Evolutionary conservation across 805 yeast genomes (phyloP).

Genomic region (Peterozyma xylosa): DNA sequence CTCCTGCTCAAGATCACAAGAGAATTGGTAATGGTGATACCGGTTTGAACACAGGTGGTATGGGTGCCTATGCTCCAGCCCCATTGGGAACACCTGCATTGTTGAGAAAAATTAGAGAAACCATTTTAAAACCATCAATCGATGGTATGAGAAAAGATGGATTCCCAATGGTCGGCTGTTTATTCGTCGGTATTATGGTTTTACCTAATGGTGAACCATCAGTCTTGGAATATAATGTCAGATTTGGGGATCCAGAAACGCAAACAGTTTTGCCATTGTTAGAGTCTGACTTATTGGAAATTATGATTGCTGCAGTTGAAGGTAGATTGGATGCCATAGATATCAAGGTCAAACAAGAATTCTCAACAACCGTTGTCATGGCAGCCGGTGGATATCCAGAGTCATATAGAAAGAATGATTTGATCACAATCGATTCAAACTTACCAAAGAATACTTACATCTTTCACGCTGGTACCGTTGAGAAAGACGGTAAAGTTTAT

Average conservation of each 20-base stretch:
- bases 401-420: slow-evolving; percentile 77
- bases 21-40: slow-evolving; percentile 88
- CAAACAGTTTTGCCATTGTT: slow-evolving; percentile 91
- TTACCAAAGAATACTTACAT: slow-evolving; percentile 58
- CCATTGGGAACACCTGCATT: slow-evolving; percentile 83
- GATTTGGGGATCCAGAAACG: slow-evolving; percentile 99
- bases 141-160: slow-evolving; percentile 96
- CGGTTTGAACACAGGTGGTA: slow-evolving; percentile 97
- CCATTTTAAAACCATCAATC: slow-evolving; percentile 84
- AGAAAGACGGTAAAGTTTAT: slow-evolving; percentile 48
- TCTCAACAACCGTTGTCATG: slow-evolving; percentile 88
- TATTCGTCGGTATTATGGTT: slow-evolving; percentile 93
- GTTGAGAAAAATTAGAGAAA: slow-evolving; percentile 58
- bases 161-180: slow-evolving; percentile 89
- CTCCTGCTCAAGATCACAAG: slow-evolving; percentile 98
- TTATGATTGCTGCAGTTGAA: slow-evolving; percentile 90
- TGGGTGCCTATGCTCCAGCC: slow-evolving; percentile 99
- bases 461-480: slow-evolving; percentile 94
- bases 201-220: slow-evolving; percentile 78
- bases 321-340: slow-evolving; percentile 83
- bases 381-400: slow-evolving; percentile 98
- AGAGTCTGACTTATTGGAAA: slow-evolving; percentile 86
- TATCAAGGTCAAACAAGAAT: slow-evolving; percentile 44
- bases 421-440: slow-evolving; percentile 47
- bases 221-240: slow-evolving; percentile 92